Conservation (phyloP, 2,329 filamentous ascomycete genomes). For the Cytospora leucostoma region DNA sequence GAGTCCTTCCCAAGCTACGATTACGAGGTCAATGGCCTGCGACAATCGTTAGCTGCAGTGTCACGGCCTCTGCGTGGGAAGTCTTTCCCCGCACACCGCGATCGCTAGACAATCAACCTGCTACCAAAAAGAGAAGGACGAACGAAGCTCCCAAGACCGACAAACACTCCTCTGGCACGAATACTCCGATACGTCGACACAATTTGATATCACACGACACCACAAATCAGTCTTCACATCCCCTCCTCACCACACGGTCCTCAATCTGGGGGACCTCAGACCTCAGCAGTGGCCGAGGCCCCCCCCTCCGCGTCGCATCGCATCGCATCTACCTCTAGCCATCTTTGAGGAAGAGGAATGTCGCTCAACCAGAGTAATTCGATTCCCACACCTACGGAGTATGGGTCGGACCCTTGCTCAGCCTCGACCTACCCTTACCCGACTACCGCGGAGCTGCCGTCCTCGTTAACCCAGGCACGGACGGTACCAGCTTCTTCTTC, state of each 20-base stretch:
- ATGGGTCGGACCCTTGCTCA: constrained; percentile 37
- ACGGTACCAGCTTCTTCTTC: constrained; percentile 24
- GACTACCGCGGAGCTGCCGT: constrained; percentile 19
- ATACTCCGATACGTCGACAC: constrained; percentile 13
- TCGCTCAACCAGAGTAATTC: constrained; percentile 23
- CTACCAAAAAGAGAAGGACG: not conserved
- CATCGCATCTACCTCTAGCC: not conserved
- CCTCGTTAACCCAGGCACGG: constrained; percentile 9
- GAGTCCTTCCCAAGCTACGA: not conserved
- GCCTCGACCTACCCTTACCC: constrained; percentile 17
- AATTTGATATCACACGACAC: not conserved
- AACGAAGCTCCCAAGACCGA: constrained; percentile 17
- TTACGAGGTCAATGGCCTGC: constrained; percentile 55
- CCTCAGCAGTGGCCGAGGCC: constrained; percentile 32
- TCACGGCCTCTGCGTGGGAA: constrained; percentile 50
- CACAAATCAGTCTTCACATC: not conserved
- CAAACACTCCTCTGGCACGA: constrained; percentile 28
- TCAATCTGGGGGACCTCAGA: constrained; percentile 15
- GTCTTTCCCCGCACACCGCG: constrained; percentile 37
- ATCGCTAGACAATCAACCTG: constrained; percentile 23
- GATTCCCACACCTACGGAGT: constrained; percentile 33
- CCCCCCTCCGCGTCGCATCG: constrained; percentile 16
- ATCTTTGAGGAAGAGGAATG: constrained; percentile 32
- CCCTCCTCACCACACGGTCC: not conserved
- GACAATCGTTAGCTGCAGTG: constrained; percentile 55